phyloP scores from a whole-genome alignment of 2,329 filamentous ascomycete species.

The Talaromyces atroroseus region DNA sequence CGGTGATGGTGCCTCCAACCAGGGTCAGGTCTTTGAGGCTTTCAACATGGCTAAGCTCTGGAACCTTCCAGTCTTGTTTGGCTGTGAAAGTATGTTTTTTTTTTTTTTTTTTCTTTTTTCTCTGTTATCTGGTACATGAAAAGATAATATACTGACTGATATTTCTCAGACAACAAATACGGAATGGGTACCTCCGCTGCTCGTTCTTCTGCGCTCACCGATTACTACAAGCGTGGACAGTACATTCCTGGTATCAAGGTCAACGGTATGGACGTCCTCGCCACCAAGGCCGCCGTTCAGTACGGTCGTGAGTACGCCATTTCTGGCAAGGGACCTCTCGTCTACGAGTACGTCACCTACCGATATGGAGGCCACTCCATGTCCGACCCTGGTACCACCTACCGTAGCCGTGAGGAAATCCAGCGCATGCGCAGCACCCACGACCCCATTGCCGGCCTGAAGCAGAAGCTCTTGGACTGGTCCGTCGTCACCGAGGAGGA shows the following conservation, averaged over 20 bases:
- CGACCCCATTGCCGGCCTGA: slow-evolving; percentile 95
- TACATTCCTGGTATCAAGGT: slow-evolving; percentile 99
- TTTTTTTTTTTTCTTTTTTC: slow-evolving; percentile 21
- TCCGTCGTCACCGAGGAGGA: slow-evolving; percentile 85
- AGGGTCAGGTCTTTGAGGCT: slow-evolving; percentile 98
- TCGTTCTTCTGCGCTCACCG: slow-evolving; percentile 90
- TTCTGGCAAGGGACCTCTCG: slow-evolving; percentile 82
- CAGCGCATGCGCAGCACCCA: slow-evolving; percentile 99
- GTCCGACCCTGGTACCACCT: slow-evolving; percentile 98
- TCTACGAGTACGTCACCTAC: slow-evolving; percentile 99
- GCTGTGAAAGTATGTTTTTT: slow-evolving; percentile 81
- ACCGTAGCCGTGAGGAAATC: slow-evolving; percentile 98
- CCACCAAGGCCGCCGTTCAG: slow-evolving; percentile 91
- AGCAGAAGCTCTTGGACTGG: slow-evolving; percentile 98
- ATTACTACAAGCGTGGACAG: slow-evolving; percentile 99
- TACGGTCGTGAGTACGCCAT: slow-evolving; percentile 86
- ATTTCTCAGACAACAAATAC: slow-evolving; percentile 88
- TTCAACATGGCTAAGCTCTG: slow-evolving; percentile 99
- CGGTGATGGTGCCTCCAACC: slow-evolving; percentile 97
- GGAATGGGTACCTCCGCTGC: slow-evolving; percentile 97
- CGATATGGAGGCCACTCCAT: slow-evolving; percentile 99
- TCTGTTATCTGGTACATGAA: background rate
- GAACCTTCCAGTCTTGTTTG: slow-evolving; percentile 92
- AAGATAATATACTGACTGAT: slow-evolving; percentile 5
- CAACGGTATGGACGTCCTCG: slow-evolving; percentile 98